Percentiles rank a stretch among this genome's conserved stretches.
Evolutionary conservation across 2,329 filamentous ascomycete genomes (phyloP).

Genomic region (Penicillium aurantiogriseum): DNA sequence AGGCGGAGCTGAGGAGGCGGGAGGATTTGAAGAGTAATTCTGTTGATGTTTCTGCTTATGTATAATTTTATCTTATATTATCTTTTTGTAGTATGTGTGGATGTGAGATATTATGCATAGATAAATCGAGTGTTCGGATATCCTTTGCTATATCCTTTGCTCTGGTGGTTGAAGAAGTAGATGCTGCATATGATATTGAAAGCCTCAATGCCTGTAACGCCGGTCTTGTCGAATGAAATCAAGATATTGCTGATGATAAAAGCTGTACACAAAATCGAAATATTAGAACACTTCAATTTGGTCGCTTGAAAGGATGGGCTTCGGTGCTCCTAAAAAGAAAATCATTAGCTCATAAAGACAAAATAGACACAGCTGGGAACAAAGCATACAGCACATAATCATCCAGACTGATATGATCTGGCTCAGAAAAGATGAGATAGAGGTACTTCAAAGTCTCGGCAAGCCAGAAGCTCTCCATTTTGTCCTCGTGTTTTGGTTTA

Average conservation of each 20-base stretch:
- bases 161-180: background rate
- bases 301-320: constrained; percentile 40
- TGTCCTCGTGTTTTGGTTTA: constrained; percentile 32
- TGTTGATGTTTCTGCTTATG: constrained; percentile 19
- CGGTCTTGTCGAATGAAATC: background rate
- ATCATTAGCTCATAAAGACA: background rate
- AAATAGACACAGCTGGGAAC: background rate
- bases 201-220: background rate
- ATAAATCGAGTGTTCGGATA: no score
- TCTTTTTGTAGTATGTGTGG: background rate
- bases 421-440: constrained; percentile 46
- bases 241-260: background rate
- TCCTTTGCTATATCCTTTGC: background rate
- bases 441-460: constrained; percentile 48
- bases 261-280: background rate
- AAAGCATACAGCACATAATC: constrained; percentile 44
- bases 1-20: constrained; percentile 14
- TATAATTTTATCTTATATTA: constrained; percentile 6
- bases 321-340: constrained; percentile 38
- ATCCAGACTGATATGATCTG: constrained; percentile 41
- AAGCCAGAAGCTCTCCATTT: constrained; percentile 49
- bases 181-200: background rate
- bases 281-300: constrained; percentile 1
- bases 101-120: background rate
- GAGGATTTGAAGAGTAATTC: constrained; percentile 8